These are phyloP conservation scores for Papilionanthe hybrid DNA, from an alignment of 116 monocot genomes.

Conservation along the genomic window DNA sequence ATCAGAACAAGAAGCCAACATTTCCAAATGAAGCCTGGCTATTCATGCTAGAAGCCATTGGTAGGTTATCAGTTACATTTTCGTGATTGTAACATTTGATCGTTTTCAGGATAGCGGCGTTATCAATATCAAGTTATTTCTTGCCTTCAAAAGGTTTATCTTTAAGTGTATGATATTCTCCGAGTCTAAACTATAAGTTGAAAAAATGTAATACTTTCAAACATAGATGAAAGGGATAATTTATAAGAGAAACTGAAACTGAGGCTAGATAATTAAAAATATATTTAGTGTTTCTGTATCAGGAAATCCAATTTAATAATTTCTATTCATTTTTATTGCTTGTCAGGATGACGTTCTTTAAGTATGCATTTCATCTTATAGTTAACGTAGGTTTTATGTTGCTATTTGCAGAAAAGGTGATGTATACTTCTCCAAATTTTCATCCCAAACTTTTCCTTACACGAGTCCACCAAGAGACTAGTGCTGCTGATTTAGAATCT, in stretches of 20 bases:
- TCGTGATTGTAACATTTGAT: too few relatives aligned
- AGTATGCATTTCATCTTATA: not conserved
- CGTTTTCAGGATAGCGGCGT: too few relatives aligned
- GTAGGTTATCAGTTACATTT: too few relatives aligned
- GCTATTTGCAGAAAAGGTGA: constrained; percentile 76
- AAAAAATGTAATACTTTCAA: not conserved
- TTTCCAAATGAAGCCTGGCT: too few relatives aligned
- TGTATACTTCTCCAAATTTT: constrained; percentile 83
- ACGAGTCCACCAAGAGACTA: constrained; percentile 84
- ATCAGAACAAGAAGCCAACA: too few relatives aligned
- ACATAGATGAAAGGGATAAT: not conserved
- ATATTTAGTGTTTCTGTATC: not conserved
- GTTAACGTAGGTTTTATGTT: constrained; percentile 13
- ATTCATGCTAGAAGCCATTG: too few relatives aligned
- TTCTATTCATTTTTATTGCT: not conserved
- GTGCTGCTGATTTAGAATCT: constrained; percentile 83
- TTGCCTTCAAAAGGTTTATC: not conserved
- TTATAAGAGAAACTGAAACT: not conserved
- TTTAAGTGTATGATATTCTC: not conserved
- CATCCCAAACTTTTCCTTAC: constrained; percentile 84
- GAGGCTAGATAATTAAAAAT: not conserved
- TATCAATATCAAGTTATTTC: not conserved
- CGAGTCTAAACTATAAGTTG: not conserved
- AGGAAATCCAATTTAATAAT: not conserved
- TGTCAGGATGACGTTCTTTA: not conserved